Base-by-base conservation (phyloP, 345 rosid genomes). In the Arabis hirsuta region DNA sequence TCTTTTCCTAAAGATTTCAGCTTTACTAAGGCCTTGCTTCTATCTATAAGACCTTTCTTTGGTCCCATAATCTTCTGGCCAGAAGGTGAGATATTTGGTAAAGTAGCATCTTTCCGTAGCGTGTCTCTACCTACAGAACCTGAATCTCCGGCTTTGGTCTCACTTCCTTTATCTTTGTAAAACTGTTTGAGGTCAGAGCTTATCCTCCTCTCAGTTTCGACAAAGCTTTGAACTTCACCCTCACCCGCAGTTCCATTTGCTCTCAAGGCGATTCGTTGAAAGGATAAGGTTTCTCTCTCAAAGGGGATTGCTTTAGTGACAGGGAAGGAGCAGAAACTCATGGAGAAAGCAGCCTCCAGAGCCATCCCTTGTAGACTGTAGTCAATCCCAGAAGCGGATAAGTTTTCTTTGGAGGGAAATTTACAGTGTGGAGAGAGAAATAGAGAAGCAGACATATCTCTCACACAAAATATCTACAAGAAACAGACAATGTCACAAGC, bases 301-400 rank as follows among this genome's bases (percentile, higher is more conserved):
- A 42, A 26, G 7, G 52, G 22, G 45, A 62, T 55, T 62, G 59
- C 39, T 20, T 62, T 69, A 4, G 55, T 6, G 61, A 72, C 22
- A 54, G 70, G 48, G 46, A 69, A 76, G 7, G 75, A 62, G 71
- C 47, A 76, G 59, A 76, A 31, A 50, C 61, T 48, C 75, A 76
- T 56, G 65, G 74, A 69, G 65, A 76, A 47, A 62, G 70, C 50
- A 75, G 65, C 16, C 6, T 69, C 64, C 36, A 68, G 12, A 9
- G 71, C 54, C 74, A 76, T 69, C 27, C 10, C 20, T 51, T 51
- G 73, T n/a, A 31, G 47, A 41, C 38, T 51, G 73, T 10, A 32
- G 42, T 42, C 45, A 45, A 12, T 68, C 43, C 27, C 1, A 43
- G 31, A 61, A 69, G 36, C 4, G 56, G 79, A 76, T 76, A 76